Base-by-base conservation (phyloP, 805 yeast species). In the Pichia manshurica region DNA sequence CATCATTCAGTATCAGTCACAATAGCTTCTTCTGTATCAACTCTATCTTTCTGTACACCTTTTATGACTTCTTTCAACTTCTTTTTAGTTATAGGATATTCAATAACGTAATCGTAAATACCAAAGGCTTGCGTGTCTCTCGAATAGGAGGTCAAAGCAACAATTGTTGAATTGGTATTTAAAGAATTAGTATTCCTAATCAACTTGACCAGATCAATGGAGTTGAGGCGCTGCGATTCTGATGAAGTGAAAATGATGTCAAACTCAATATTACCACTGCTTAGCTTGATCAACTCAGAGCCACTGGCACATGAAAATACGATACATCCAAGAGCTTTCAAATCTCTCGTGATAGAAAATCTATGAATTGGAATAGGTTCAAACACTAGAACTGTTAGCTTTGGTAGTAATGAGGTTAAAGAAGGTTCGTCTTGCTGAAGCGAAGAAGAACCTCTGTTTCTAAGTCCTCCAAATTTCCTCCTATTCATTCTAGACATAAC, bases 321-420 rank as follows among this genome's bases (percentile, higher is more conserved):
- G 12, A 82, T 79, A 66, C 96, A 88, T 1, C 95, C 95, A 21
- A 81, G 60, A 45, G 74, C 72, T 50, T 79, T 87, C 49, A 91
- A 68, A 52, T 82, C 73, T 49, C 74, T 77, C 38, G 79, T 75
- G 23, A 83, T 74, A 13, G 87, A 73, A 57, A 78, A 86, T 42
- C 95, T 67, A 55, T 87, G 82, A 48, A 84, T 84, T 0, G 96
- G 93, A 50, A 87, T 86, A 2, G 93, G 88, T 57, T 88, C 96
- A 64, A 96, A 89, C 13, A 88, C 70, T 40, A 91, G 68, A 4
- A 89, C 81, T 61, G 87, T 90, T 55, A 85, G 63, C 31, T 55
- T 53, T 9, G 47, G 39, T 41, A 48, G 35, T 21, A 36, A 21
- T 2, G 46, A 23, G 15, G 45, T 19, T 19, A 42, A 32, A 33